Base-by-base conservation (phyloP, 345 rosid genomes). In the Murraya paniculata region DNA sequence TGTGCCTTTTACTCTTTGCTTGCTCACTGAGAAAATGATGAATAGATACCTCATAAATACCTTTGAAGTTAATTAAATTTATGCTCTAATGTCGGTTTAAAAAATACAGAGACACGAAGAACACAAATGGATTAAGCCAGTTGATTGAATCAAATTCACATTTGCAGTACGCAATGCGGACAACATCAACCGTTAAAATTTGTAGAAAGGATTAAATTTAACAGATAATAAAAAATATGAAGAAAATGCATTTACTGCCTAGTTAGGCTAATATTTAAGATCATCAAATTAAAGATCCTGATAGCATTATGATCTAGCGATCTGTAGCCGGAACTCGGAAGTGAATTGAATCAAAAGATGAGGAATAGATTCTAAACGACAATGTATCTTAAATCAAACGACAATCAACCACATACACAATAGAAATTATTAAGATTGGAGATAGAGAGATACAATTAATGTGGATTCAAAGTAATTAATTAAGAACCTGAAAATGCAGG, bases 21-120 rank as follows among this genome's bases (percentile, higher is more conserved):
- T 70, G 67, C n/a, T 74, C 58, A 19, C 8, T 4, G 67, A 73
- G 81, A 73, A 80, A 77, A 77, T 30, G 70, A 73, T 19, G 70
- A 8, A 73, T 66, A 31, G 28, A 14, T 55, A 13, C 22, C 13
- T 36, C 33, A 31, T 19, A 55, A 28, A 21, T 24, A 38, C 2
- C 21, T n/a, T n/a, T 57, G 27, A 57, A 57, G 61, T 57, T 33
- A n/a, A n/a, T n/a, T n/a, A 39, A 45, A 11, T 45, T 61, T 61
- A 61, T 61, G 65, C 0, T 24, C 10, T 24, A 39, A 41, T n/a
- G 56, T 0, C 0, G 55, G 21, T 41, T 41, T 24, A 24, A 68
- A 24, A 14, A 24, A 39, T 6, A 13, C 31, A 64, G 38, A 5
- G 39, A 6, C n/a, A 31, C 35, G n/a, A 64, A 30, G 38, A 64